A percentile compares a stretch with the other conserved stretches of the same genome.
phyloP scores from a whole-genome alignment of 2,329 filamentous ascomycete species.

The Myriosclerotinia curreyana region DNA sequence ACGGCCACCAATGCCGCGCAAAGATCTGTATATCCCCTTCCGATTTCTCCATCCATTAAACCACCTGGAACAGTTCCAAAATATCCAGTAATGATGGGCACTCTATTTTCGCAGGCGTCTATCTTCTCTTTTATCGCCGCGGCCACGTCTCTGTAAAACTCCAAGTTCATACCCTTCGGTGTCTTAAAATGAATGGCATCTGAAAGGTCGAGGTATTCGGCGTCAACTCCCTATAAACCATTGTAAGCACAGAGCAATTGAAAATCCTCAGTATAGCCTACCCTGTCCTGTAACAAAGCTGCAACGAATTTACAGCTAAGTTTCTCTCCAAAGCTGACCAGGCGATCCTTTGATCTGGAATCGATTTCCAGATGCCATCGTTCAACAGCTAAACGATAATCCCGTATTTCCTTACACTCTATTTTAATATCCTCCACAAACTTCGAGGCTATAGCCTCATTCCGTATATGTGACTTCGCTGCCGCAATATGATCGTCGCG shows the following conservation, averaged over 20 bases:
- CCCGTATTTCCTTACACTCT: constrained; percentile 78
- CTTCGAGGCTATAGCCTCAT: constrained; percentile 53
- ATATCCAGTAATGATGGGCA: constrained; percentile 86
- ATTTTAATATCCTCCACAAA: constrained; percentile 66
- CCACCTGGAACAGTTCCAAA: constrained; percentile 92
- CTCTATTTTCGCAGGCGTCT: constrained; percentile 59
- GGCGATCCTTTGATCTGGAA: constrained; percentile 75
- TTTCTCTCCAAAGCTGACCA: constrained; percentile 95
- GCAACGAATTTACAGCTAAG: constrained; percentile 91
- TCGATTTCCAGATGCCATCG: constrained; percentile 73
- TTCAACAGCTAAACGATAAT: constrained; percentile 64
- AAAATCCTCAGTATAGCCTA: constrained; percentile 35
- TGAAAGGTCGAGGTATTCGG: constrained; percentile 86
- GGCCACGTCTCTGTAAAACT: constrained; percentile 67
- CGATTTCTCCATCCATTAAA: constrained; percentile 82
- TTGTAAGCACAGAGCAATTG: constrained; percentile 16
- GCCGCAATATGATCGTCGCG: constrained; percentile 77
- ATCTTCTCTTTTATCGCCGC: constrained; percentile 62
- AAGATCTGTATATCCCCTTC: constrained; percentile 93
- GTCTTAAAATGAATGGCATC: constrained; percentile 71
- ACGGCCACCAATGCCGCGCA: constrained; percentile 91
- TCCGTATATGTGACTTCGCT: constrained; percentile 60
- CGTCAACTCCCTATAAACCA: constrained; percentile 61
- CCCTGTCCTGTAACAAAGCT: constrained; percentile 72
- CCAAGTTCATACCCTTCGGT: constrained; percentile 56